Evolutionary conservation across 2,329 filamentous ascomycete genomes (phyloP), one percentile per base, ranked within the genome.

Genomic region (Fusarium robinianum): DNA sequence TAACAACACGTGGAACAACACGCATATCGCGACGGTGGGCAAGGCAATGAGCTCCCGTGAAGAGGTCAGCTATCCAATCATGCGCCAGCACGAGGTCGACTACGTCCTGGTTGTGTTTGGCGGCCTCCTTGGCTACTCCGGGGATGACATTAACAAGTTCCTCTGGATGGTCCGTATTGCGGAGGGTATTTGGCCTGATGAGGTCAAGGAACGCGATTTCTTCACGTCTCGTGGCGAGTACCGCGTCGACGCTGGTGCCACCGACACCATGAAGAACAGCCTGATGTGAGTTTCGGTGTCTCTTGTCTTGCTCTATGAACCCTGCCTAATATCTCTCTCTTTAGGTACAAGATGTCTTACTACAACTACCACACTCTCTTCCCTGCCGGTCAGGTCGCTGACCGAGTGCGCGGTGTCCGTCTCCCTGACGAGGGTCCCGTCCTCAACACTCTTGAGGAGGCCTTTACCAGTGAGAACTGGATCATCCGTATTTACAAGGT

Each of bases 1-100:
- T 77, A 99, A 99, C 78, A 99, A 99, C 75, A 99, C 94, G 3
- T 99, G 94, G 94, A 99, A 99, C 78, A 99, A 99, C 76, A 99
- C 94, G 6, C 94, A 99, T 69, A 99, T 99, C 72, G 94, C 94
- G 39, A 99, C 94, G 10, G 94, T 99, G 46, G 94, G 94, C 64
- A 99, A 99, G 76, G 94, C 94, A 27, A 97, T 99, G 94, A 94
- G 88, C 73, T 96, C 91, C 6, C 80, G 88, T 31, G 94, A 99
- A 71, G 95, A 99, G 70, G 91, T 97, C 71, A 96, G 90, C 74
- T 99, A 99, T 71, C 90, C 90, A 3, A 99, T 99, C 67, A 92
- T 99, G 82, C 87, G 91, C 57, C 90, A 97, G 71, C 94, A 99
- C 65, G 94, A 99, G 72, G 94, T 99, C 3, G 92, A 99, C 72